Evolutionary conservation across 345 rosid genomes (phyloP), one percentile per base, ranked within the genome.

Genomic region (Populus alba): DNA sequence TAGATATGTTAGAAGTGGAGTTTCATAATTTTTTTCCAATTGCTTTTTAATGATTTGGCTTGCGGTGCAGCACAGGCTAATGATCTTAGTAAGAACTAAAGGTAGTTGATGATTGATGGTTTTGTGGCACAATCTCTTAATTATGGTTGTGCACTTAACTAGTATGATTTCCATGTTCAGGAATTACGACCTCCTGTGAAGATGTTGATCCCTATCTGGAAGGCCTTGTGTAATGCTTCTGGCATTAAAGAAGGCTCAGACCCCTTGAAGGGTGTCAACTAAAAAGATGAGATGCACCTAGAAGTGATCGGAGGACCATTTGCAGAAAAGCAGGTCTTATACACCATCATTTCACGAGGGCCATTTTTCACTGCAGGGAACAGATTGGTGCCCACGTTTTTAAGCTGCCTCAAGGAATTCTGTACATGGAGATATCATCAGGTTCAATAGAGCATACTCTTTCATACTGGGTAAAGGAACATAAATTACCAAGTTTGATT

Each of bases 191-290:
- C 91, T 4, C 94, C 96, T 7, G 65, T 89, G 83, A 95, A 90
- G 87, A 89, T 92, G 89, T 76, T 90, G 85, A 85, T 90, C 78
- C 97, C 95, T 25, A 80, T 94, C 68, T 94, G 95, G 97, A 96
- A 89, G 85, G 94, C 95, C 38, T 82, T 96, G 78, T 89, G 94
- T 82, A 61, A 86, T 68, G 82, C 79, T 43, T 43, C 72, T 76
- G 82, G 65, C 51, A 29, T 45, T 37, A 53, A 67, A 78, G 78
- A 78, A 43, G 57, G 37, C 37, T 49, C 31, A 11, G 81, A 57
- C 25, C 17, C 43, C 4, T 49, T 38, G 38, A 27, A 20, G 18
- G 72, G 41, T 68, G 31, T 27, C 43, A 31, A 1, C 65, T 25
- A 5, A 3, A 63, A 15, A 68, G 37, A 33, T 12, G 12, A 11